Evolutionary conservation across 129 eudicot genomes (phyloP).

Genomic region (Flaveria bidentis): DNA sequence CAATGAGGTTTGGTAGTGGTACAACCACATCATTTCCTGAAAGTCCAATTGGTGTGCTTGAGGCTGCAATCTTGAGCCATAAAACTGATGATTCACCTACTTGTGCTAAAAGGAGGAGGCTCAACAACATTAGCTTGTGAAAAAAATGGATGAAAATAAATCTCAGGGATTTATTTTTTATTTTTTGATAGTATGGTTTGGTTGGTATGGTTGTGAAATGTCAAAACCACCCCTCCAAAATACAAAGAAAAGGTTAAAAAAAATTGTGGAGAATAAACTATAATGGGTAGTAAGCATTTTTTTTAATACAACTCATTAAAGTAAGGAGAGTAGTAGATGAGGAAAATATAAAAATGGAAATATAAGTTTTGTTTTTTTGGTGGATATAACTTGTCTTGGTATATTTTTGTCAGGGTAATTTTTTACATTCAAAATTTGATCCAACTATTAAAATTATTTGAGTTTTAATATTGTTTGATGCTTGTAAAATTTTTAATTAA

Average conservation of each 20-base stretch:
- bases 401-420: neutral
- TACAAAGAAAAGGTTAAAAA: neutral
- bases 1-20: conserved; percentile 34
- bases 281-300: conserved; percentile 29
- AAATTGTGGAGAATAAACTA: conserved; percentile 25
- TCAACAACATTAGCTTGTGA: conserved; percentile 28
- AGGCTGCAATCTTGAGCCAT: conserved; percentile 54
- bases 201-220: conserved; percentile 20
- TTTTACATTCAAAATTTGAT: neutral
- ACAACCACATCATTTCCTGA: conserved; percentile 41
- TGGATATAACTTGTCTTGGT: conserved; percentile 8
- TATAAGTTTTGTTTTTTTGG: conserved; percentile 28
- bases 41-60: conserved; percentile 58
- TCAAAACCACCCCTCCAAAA: conserved; percentile 20
- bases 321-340: conserved; percentile 28
- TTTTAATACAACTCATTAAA: conserved; percentile 26
- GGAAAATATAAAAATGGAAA: conserved; percentile 36
- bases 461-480: neutral
- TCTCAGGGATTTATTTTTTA: conserved; percentile 13
- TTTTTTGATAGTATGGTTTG: conserved; percentile 29
- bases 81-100: conserved; percentile 48
- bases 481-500: neutral
- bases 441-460: neutral
- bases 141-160: conserved; percentile 1
- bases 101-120: conserved; percentile 46